phyloP scores from a whole-genome alignment of 305 asterid genomes.

The Solanum hybrid region DNA sequence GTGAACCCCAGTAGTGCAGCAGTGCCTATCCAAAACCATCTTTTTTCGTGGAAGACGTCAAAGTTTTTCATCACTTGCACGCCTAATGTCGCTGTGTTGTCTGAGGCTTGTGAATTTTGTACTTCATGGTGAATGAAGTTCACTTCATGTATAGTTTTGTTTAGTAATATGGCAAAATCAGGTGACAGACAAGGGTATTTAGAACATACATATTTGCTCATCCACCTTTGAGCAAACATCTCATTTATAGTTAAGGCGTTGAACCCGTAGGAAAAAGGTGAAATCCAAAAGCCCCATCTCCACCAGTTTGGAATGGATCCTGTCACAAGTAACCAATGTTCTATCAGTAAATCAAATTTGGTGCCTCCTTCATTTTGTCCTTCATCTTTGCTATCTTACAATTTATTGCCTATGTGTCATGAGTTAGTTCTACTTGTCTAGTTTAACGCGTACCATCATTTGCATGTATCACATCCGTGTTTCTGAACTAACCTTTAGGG shows the following conservation, averaged over 20 bases:
- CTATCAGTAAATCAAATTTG: not conserved
- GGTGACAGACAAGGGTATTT: not conserved
- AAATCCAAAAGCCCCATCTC: slow-evolving; percentile 82
- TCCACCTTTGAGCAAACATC: slow-evolving; percentile 75
- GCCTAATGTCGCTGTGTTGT: slow-evolving; percentile 45
- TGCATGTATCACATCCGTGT: not conserved
- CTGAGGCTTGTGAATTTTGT: slow-evolving; percentile 38
- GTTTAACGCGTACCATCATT: not conserved
- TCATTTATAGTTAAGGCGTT: slow-evolving; percentile 66
- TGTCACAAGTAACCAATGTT: not conserved
- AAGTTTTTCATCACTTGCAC: slow-evolving; percentile 45
- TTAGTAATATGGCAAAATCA: not conserved
- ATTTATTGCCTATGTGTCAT: not conserved
- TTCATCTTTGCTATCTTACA: not conserved
- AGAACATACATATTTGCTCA: slow-evolving; percentile 45
- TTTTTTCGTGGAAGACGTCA: slow-evolving; percentile 26
- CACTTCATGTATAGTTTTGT: not conserved
- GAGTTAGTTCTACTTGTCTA: not conserved
- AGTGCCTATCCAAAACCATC: slow-evolving; percentile 53
- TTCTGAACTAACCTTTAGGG: not conserved
- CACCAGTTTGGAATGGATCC: slow-evolving; percentile 39
- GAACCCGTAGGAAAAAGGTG: slow-evolving; percentile 63
- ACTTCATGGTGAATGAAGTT: not conserved
- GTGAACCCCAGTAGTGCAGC: slow-evolving; percentile 36
- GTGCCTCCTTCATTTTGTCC: not conserved